A percentile compares a stretch with the other conserved stretches of the same genome.
These are phyloP conservation scores for Zopfia rhizophila DNA, from an alignment of 2,329 filamentous ascomycete species.

Conservation along the genomic window DNA sequence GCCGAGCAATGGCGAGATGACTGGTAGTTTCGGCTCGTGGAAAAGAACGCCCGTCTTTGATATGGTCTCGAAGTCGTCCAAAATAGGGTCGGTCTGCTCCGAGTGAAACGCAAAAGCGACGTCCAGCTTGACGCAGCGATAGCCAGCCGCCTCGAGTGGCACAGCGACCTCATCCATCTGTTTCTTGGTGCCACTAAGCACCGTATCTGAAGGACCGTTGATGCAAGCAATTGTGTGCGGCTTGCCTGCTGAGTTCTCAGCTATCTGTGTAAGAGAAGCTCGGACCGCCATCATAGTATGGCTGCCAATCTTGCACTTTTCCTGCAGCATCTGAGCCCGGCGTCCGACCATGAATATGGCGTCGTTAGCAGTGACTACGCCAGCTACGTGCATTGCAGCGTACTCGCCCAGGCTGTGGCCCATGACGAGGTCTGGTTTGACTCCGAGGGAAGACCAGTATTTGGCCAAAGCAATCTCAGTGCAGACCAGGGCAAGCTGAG, in stretches of 20 bases:
- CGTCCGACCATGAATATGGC: slow-evolving; percentile 48
- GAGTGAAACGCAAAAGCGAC: slow-evolving; percentile 37
- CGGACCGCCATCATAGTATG: slow-evolving; percentile 48
- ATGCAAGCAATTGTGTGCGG: slow-evolving; percentile 43
- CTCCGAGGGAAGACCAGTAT: slow-evolving; percentile 25
- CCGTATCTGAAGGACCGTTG: slow-evolving; percentile 42
- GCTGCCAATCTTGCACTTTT: slow-evolving; percentile 32
- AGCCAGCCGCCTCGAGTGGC: slow-evolving; percentile 11
- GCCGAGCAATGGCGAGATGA: slow-evolving; percentile 59
- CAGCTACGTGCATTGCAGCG: slow-evolving; percentile 48
- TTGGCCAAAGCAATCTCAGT: slow-evolving; percentile 50
- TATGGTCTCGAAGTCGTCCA: slow-evolving; percentile 51
- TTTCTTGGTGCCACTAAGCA: slow-evolving; percentile 40
- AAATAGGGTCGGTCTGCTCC: slow-evolving; percentile 53
- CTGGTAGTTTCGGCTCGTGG: slow-evolving; percentile 38
- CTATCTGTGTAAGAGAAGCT: slow-evolving; percentile 15
- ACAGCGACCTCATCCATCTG: slow-evolving; percentile 18
- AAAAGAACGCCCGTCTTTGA: slow-evolving; percentile 43
- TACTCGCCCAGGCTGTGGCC: slow-evolving; percentile 54
- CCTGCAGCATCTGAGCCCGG: slow-evolving; percentile 41
- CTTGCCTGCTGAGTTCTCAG: slow-evolving; percentile 1
- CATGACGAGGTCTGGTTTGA: slow-evolving; percentile 25
- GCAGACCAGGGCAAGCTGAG: slow-evolving; percentile 54
- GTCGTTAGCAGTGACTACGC: slow-evolving; percentile 46
- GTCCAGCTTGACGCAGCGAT: slow-evolving; percentile 24